Evolutionary conservation across 805 yeast genomes (phyloP), one percentile per base, ranked within the genome.

Genomic region (Zygoascus tannicola): DNA sequence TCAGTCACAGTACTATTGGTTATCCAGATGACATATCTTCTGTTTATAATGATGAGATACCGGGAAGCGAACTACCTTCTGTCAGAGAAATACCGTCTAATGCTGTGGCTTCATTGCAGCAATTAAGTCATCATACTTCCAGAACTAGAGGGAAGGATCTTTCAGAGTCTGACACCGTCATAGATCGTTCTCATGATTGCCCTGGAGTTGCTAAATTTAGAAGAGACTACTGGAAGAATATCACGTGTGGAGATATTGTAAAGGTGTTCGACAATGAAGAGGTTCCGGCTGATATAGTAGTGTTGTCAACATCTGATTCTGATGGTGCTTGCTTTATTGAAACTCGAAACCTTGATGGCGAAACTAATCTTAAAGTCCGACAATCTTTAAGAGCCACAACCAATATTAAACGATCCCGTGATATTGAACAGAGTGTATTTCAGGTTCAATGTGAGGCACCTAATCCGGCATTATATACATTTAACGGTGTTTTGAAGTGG

Each of bases 401-500:
- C 5, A 64, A 69, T 1, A 58, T 83, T 35, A 70, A 68, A 38
- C 80, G 72, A 50, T 70, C 85, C 2, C 60, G 64, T 21, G 88
- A 82, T 53, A 65, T 83, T 41, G 76, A 74, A 45, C 70, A 74
- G 45, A 65, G 76, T 23, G 67, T 68, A 51, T 78, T 81, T 57
- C 68, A 75, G 68, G 63, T 83, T 43, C 84, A 81, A 54, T 74
- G 83, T 51, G 92, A 82, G 56, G 71, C 80, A 18, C 90, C 92
- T n/a, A 76, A 77, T 56, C 65, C 77, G 3, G 73, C 75, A 42
- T 66, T 83, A 49, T 81, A 80, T 59, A 56, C 73, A 2, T 84
- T 80, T 59, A 76, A 76, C 55, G 90, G 87, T 43, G 81, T 78
- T 2, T 59, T 78, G 43, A 76, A 76, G 44, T 80, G 73, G 59